Conservation (phyloP, 805 yeast species). For the Priceomyces fermenticarens region DNA sequence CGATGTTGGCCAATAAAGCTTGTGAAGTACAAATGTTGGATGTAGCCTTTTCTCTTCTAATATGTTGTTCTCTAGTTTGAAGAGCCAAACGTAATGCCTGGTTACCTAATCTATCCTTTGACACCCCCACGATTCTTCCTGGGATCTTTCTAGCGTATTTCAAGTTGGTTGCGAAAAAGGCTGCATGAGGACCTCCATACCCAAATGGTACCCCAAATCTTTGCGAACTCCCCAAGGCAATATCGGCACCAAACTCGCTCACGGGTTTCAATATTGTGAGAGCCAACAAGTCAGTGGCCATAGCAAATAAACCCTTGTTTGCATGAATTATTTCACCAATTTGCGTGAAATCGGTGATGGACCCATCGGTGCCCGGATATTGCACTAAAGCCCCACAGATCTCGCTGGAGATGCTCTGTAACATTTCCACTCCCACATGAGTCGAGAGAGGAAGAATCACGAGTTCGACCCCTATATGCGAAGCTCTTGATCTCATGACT, state of each 20-base stretch:
- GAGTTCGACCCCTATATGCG: conserved; percentile 65
- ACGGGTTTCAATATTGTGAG: conserved; percentile 85
- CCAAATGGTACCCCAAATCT: conserved; percentile 98
- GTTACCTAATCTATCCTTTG: conserved; percentile 87
- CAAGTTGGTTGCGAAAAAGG: conserved; percentile 86
- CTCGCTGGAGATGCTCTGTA: conserved; percentile 24
- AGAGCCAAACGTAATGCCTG: conserved; percentile 89
- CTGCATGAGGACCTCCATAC: conserved; percentile 99
- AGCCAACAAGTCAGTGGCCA: conserved; percentile 91
- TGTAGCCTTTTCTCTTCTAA: conserved; percentile 95
- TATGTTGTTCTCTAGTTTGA: conserved; percentile 98
- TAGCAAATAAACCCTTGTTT: conserved; percentile 71
- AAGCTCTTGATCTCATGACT: conserved; percentile 77
- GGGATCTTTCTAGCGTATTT: conserved; percentile 89
- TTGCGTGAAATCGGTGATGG: conserved; percentile 46
- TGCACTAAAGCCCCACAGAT: conserved; percentile 85
- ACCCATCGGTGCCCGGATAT: conserved; percentile 88
- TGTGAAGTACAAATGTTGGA: conserved; percentile 98
- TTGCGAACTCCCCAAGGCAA: conserved; percentile 89
- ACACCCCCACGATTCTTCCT: conserved; percentile 90
- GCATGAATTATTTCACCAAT: conserved; percentile 67
- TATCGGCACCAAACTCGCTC: conserved; percentile 82
- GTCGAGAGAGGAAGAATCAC: conserved; percentile 54
- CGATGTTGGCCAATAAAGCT: conserved; percentile 91
- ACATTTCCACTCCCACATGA: conserved; percentile 25